phyloP scores from a whole-genome alignment of 345 rosid genomes.

The Arabidopsis arenosa region DNA sequence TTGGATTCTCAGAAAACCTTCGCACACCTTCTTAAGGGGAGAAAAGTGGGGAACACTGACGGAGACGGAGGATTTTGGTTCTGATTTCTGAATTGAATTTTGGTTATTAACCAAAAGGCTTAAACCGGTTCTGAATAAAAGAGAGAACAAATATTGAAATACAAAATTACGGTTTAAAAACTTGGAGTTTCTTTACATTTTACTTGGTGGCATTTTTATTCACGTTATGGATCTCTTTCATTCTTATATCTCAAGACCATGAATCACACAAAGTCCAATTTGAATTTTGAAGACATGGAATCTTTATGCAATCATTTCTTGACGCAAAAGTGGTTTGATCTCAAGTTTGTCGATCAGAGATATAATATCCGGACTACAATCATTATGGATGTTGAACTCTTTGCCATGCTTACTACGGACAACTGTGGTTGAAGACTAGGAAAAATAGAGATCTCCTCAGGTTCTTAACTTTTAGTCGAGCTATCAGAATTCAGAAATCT shows the following conservation, averaged over 20 bases:
- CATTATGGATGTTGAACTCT: constrained; percentile 1
- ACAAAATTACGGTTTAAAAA: not conserved
- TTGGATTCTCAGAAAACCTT: not conserved
- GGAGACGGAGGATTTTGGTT: constrained; percentile 14
- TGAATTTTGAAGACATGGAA: not conserved
- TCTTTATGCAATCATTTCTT: not conserved
- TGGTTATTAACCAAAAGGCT: not conserved
- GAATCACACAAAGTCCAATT: constrained; percentile 12
- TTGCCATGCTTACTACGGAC: not conserved
- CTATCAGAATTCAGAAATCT: not conserved
- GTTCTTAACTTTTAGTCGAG: not conserved
- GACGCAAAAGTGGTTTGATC: not conserved
- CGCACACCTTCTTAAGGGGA: not conserved
- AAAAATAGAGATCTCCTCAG: not conserved
- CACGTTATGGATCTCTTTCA: not conserved
- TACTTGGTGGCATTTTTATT: not conserved
- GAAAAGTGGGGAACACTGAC: not conserved
- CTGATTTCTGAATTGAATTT: not conserved
- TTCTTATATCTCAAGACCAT: not conserved
- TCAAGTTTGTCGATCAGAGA: not conserved
- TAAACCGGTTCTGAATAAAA: constrained; percentile 22
- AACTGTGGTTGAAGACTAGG: not conserved
- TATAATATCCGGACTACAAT: not conserved
- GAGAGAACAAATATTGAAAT: too few relatives aligned
- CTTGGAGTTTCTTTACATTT: not conserved